A percentile compares a stretch with the other conserved stretches of the same genome.
phyloP scores from a whole-genome alignment of 176 grass and related monocot genomes.

The Avena insularis region DNA sequence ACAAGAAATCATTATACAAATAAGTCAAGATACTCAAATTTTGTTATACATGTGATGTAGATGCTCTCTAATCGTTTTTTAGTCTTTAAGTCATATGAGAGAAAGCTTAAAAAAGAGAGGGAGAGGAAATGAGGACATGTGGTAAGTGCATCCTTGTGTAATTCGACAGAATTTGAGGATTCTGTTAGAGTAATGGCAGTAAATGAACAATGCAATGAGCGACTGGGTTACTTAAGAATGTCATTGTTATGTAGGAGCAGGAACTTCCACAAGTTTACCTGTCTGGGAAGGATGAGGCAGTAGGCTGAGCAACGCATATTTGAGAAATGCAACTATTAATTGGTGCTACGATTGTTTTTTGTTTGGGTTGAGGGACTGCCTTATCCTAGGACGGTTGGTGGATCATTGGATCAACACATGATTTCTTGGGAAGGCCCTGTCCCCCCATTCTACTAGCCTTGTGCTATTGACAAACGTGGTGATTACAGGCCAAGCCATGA shows the following conservation, averaged over 20 bases:
- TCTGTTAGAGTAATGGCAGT: background rate
- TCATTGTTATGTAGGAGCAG: conserved; percentile 28
- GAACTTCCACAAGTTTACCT: background rate
- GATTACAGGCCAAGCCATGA: background rate
- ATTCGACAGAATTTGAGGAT: conserved; percentile 16
- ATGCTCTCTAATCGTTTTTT: background rate
- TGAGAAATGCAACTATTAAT: conserved; percentile 14
- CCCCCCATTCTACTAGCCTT: background rate
- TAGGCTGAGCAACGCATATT: background rate
- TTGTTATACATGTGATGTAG: background rate
- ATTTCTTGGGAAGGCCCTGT: background rate
- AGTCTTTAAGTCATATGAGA: background rate
- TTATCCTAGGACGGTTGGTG: background rate
- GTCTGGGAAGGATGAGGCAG: conserved; percentile 9
- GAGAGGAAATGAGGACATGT: background rate
- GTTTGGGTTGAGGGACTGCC: background rate
- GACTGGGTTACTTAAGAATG: conserved; percentile 1
- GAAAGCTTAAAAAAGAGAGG: background rate
- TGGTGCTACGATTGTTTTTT: background rate
- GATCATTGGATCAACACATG: background rate
- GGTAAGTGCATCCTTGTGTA: background rate
- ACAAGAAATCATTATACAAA: background rate
- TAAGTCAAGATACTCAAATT: conserved; percentile 6
- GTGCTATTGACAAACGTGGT: background rate
- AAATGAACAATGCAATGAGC: background rate